Conservation (phyloP, 1,284 basidiomycete species). For the Mycena sp. region DNA sequence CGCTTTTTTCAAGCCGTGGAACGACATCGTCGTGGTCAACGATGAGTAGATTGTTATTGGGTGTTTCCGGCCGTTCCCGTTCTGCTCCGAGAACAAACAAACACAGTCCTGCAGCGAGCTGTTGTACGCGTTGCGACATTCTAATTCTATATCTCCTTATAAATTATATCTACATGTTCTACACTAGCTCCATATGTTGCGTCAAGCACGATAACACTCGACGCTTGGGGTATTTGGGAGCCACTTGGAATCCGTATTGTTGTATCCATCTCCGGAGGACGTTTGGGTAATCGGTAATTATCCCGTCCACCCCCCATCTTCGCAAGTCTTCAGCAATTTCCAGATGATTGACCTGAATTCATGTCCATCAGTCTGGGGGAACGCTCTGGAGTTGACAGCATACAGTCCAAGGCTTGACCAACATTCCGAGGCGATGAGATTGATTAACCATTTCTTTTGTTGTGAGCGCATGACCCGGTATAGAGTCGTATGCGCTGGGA, state of each 20-base stretch:
- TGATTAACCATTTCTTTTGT: conserved; percentile 73
- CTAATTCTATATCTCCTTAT: background rate
- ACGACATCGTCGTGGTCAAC: conserved; percentile 58
- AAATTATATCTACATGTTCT: background rate
- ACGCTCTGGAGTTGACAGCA: conserved; percentile 36
- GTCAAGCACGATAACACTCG: conserved; percentile 66
- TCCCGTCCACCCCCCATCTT: conserved; percentile 72
- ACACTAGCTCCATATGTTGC: conserved; percentile 44
- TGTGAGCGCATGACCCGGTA: conserved; percentile 59
- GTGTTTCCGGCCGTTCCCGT: background rate
- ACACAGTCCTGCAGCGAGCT: too few species aligned
- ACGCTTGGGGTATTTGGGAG: conserved; percentile 63
- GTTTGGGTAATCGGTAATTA: conserved; percentile 76
- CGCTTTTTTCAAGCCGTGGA: conserved; percentile 80
- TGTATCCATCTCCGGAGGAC: conserved; percentile 62
- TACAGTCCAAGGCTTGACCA: conserved; percentile 80
- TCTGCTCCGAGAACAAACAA: background rate
- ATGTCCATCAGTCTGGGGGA: conserved; percentile 1
- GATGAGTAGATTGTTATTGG: conserved; percentile 12
- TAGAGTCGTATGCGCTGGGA: conserved; percentile 57
- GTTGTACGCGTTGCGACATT: too few species aligned
- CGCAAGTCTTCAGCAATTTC: conserved; percentile 69
- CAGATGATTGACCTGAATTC: conserved; percentile 62
- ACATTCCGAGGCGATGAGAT: conserved; percentile 69
- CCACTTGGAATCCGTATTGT: conserved; percentile 58